These are phyloP conservation scores for Cynara cardunculus DNA, from an alignment of 129 eudicot species.

Conservation along the genomic window DNA sequence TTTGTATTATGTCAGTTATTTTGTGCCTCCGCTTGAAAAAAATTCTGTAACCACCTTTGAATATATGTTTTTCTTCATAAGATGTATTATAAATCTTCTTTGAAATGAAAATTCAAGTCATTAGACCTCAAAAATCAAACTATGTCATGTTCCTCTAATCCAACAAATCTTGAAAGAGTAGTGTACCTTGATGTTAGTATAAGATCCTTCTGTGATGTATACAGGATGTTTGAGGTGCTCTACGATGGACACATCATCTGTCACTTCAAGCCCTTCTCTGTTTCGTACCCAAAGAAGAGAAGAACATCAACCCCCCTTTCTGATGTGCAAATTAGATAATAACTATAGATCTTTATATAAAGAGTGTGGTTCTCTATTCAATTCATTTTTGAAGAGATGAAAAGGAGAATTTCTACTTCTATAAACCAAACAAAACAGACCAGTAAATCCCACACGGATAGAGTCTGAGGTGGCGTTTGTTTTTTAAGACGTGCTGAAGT, in stretches of 20 bases:
- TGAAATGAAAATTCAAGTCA: neutral
- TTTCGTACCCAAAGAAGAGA: constrained; percentile 2
- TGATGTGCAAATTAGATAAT: neutral
- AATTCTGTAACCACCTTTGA: neutral
- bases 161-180: neutral
- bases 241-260: constrained; percentile 97
- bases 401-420: neutral
- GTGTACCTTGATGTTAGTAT: constrained; percentile 91
- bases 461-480: constrained; percentile 75
- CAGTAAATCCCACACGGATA: constrained; percentile 27
- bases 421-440: neutral
- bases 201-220: constrained; percentile 94
- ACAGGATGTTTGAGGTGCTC: constrained; percentile 98
- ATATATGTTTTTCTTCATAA: neutral
- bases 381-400: neutral
- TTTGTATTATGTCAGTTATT: neutral
- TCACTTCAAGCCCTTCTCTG: constrained; percentile 96
- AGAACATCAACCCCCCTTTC: neutral
- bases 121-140: neutral
- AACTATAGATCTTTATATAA: neutral
- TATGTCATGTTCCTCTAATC: neutral
- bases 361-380: neutral
- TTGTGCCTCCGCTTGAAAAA: neutral
- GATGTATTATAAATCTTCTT: neutral
- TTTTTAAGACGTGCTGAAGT: no score